Percentiles rank a stretch among this genome's conserved stretches.
Evolutionary conservation across 257 asterid species (phyloP).

Genomic region (Forsythia suspensa): DNA sequence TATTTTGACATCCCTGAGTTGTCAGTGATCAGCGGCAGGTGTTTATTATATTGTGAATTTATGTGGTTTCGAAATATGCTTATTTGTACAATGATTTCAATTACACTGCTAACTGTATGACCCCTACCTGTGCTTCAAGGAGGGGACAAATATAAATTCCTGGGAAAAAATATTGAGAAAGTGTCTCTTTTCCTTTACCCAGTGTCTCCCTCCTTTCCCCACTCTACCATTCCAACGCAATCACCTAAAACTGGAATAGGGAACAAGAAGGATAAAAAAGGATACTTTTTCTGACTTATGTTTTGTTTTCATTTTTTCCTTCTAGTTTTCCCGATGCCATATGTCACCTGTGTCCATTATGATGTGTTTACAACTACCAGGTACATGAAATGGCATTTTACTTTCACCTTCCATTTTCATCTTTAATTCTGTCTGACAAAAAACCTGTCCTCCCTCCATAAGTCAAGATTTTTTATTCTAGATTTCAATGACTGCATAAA

Average conservation of each 20-base stretch:
- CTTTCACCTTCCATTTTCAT: conserved; percentile 2
- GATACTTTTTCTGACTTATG: background rate
- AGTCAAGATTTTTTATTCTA: background rate
- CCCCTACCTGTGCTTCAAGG: background rate
- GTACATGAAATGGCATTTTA: background rate
- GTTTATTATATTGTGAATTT: background rate
- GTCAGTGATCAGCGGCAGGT: conserved; percentile 14
- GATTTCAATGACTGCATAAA: background rate
- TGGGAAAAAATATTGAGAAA: background rate
- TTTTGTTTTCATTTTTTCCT: background rate
- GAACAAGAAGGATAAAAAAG: background rate
- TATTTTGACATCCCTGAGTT: conserved; percentile 35
- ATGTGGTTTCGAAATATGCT: background rate
- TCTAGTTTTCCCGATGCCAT: background rate
- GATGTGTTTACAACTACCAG: background rate
- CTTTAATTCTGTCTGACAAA: background rate
- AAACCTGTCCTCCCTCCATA: background rate
- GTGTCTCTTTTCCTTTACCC: background rate
- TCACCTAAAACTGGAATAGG: background rate
- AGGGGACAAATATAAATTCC: background rate
- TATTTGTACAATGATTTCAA: background rate
- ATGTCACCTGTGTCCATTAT: background rate
- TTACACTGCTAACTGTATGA: background rate
- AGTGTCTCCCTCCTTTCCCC: background rate
- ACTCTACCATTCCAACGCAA: background rate